These are phyloP conservation scores for Inga oerstediana DNA, from an alignment of 306 rosid species.

Conservation along the genomic window DNA sequence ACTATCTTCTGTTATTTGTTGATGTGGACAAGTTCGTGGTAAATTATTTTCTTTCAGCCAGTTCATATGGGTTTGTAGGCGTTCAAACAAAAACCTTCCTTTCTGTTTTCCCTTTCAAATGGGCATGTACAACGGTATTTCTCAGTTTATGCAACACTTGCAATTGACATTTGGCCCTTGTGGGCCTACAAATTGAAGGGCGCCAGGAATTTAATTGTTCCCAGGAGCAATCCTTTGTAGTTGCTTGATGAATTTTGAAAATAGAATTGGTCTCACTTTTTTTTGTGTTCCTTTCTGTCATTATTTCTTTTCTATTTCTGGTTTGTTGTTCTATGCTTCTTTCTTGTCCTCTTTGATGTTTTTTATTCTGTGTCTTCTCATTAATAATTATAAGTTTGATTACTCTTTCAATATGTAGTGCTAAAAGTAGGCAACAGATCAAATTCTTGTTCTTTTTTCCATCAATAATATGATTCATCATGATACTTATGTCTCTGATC, in stretches of 20 bases:
- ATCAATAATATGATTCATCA: neutral
- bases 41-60: slow-evolving; percentile 9
- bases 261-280: slow-evolving; percentile 16
- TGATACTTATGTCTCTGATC: neutral
- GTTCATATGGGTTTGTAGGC: neutral
- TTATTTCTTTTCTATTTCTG: neutral
- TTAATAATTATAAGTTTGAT: neutral
- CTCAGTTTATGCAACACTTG: slow-evolving; percentile 7
- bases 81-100: neutral
- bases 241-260: slow-evolving; percentile 28
- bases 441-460: neutral
- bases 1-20: neutral
- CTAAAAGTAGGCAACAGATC: neutral
- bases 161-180: slow-evolving; percentile 2
- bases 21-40: neutral
- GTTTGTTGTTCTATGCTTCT: neutral
- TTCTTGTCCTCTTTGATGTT: neutral
- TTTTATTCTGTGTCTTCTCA: neutral
- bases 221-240: neutral
- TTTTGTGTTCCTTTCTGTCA: neutral
- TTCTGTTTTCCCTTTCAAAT: slow-evolving; percentile 31
- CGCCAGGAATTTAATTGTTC: neutral
- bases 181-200: slow-evolving; percentile 12
- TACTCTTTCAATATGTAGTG: slow-evolving; percentile 9
- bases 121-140: neutral